phyloP scores from a whole-genome alignment of 208 protist genomes.

The Wallacemonas collosoma region DNA sequence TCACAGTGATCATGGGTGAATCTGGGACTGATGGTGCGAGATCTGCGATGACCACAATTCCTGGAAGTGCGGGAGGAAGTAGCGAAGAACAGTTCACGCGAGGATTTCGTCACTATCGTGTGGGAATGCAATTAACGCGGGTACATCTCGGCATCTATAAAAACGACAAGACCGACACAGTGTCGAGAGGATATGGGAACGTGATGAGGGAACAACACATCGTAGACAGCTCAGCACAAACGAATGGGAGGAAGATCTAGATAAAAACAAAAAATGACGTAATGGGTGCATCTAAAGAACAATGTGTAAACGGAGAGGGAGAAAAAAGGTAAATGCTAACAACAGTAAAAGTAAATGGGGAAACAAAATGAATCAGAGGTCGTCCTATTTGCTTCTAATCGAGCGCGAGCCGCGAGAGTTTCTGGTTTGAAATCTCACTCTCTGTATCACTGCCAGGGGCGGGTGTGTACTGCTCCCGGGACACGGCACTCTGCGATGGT shows the following conservation, averaged over 20 bases:
- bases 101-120: too few species aligned
- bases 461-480: constrained; percentile 39
- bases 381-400: constrained; percentile 30
- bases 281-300: constrained; percentile 7
- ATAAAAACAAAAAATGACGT: constrained; percentile 19
- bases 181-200: too few species aligned
- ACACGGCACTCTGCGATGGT: constrained; percentile 22
- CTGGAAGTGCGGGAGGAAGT: too few species aligned
- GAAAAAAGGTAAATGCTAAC: constrained; percentile 16
- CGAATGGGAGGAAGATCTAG: not conserved
- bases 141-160: too few species aligned
- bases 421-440: constrained; percentile 73
- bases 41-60: too few species aligned
- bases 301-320: not conserved
- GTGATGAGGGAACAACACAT: too few species aligned
- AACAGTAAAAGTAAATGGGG: not conserved
- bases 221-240: too few species aligned
- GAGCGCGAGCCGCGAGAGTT: constrained; percentile 67
- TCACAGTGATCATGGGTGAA: too few species aligned
- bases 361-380: not conserved
- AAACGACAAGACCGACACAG: too few species aligned
- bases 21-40: too few species aligned
- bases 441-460: constrained; percentile 76
- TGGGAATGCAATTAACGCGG: too few species aligned
- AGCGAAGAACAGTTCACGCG: too few species aligned